Conservation (phyloP, 2,329 filamentous ascomycete genomes). For the Falciphora oryzae region DNA sequence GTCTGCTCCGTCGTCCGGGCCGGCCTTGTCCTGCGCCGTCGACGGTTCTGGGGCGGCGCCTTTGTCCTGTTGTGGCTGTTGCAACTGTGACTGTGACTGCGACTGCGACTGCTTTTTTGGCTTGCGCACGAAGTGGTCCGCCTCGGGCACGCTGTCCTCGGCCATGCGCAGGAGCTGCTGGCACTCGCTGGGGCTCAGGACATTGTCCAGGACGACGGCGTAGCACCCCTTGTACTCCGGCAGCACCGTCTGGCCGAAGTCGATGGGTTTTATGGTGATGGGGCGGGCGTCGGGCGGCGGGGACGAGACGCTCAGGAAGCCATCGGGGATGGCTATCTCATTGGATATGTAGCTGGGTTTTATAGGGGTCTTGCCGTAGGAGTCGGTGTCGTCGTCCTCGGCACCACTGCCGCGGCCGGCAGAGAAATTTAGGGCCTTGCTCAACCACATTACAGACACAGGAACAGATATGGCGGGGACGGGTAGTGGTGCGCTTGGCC, state of each 20-base stretch:
- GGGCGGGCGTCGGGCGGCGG: conserved; percentile 33
- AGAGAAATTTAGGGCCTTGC: background rate
- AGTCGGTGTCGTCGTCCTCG: background rate
- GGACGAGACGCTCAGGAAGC: conserved; percentile 35
- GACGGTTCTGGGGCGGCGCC: conserved; percentile 6
- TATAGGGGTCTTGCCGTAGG: background rate
- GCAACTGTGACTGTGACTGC: no score
- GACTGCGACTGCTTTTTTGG: background rate
- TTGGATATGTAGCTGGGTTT: conserved; percentile 20
- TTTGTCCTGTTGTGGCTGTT: conserved; percentile 1
- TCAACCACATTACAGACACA: background rate
- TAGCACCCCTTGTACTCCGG: conserved; percentile 48
- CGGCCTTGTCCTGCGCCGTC: conserved; percentile 11
- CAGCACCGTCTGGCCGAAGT: conserved; percentile 46
- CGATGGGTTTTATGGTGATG: conserved; percentile 41
- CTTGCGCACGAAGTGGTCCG: conserved; percentile 3
- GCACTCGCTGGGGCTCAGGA: conserved; percentile 61
- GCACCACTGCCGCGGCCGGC: no score
- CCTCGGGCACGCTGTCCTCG: conserved; percentile 46
- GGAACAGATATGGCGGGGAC: background rate
- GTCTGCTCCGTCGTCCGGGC: conserved; percentile 19
- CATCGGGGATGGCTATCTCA: conserved; percentile 33
- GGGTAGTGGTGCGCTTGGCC: no score
- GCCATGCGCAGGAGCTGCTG: conserved; percentile 42
- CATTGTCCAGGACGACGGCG: conserved; percentile 58